Evolutionary conservation across 305 asterid genomes (phyloP).

Genomic region (Fraxinus albicans): DNA sequence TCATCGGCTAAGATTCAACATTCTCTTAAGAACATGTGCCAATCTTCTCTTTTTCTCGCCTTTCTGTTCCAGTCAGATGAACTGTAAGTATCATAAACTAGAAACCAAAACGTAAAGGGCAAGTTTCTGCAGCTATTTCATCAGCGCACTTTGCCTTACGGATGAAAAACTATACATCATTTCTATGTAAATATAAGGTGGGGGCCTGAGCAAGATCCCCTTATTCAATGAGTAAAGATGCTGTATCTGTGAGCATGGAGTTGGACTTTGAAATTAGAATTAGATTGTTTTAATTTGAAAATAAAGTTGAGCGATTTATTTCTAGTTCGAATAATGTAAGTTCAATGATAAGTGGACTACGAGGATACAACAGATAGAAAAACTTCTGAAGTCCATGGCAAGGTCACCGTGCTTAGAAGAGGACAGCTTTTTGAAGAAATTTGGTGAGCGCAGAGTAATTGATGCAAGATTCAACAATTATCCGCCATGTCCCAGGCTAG

Average conservation of each 20-base stretch:
- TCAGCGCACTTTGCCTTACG: not conserved
- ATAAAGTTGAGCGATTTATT: too few species aligned
- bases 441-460: constrained; percentile 23
- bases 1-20: too few species aligned
- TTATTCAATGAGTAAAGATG: not conserved
- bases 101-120: not conserved
- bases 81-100: too few species aligned
- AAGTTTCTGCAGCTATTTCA: not conserved
- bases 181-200: not conserved
- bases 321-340: too few species aligned
- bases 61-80: too few species aligned
- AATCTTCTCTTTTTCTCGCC: too few species aligned
- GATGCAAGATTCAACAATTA: constrained; percentile 48
- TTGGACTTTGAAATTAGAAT: not conserved
- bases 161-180: not conserved
- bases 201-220: not conserved
- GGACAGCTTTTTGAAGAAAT: constrained; percentile 32
- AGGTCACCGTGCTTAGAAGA: constrained; percentile 44
- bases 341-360: constrained; percentile 20
- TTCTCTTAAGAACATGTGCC: too few species aligned
- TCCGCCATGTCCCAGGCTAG: constrained; percentile 49
- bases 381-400: constrained; percentile 43
- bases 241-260: not conserved
- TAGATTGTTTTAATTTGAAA: too few species aligned
- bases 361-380: constrained; percentile 18